Conservation (phyloP, 2,329 filamentous ascomycete species). For the Aspergillus jensenii region DNA sequence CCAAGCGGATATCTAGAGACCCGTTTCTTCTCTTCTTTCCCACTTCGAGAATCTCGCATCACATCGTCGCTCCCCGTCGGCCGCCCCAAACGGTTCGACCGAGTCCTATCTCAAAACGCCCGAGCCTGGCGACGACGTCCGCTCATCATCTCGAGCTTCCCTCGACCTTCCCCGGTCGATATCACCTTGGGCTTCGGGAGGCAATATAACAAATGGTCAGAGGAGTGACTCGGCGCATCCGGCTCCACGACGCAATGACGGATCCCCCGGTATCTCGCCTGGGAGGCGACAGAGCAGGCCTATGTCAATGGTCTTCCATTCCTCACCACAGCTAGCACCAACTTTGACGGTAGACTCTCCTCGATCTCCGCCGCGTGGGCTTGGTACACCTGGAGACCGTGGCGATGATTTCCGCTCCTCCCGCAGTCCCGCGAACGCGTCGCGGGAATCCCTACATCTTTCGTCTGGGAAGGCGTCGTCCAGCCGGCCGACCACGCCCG, state of each 20-base stretch:
- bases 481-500: constrained; percentile 34
- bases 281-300: constrained; percentile 58
- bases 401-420: constrained; percentile 61
- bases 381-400: constrained; percentile 53
- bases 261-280: constrained; percentile 57
- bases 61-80: constrained; percentile 32
- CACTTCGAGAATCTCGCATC: constrained; percentile 49
- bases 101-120: constrained; percentile 33
- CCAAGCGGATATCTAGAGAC: constrained; percentile 33
- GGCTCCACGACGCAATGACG: constrained; percentile 25
- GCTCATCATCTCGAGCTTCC: constrained; percentile 37
- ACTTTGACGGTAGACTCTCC: constrained; percentile 46
- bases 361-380: constrained; percentile 39
- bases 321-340: constrained; percentile 43
- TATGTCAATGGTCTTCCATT: constrained; percentile 45
- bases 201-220: constrained; percentile 23
- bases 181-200: constrained; percentile 36
- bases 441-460: constrained; percentile 27
- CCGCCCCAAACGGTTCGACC: constrained; percentile 25
- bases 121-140: constrained; percentile 31
- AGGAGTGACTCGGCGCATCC: constrained; percentile 24
- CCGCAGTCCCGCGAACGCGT: constrained; percentile 26
- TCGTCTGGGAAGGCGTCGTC: constrained; percentile 16
- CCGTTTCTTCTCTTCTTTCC: constrained; percentile 50
- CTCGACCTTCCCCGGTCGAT: constrained; percentile 43